Base-by-base conservation (phyloP, 1,284 basidiomycete genomes). In the Malassezia sympodialis region DNA sequence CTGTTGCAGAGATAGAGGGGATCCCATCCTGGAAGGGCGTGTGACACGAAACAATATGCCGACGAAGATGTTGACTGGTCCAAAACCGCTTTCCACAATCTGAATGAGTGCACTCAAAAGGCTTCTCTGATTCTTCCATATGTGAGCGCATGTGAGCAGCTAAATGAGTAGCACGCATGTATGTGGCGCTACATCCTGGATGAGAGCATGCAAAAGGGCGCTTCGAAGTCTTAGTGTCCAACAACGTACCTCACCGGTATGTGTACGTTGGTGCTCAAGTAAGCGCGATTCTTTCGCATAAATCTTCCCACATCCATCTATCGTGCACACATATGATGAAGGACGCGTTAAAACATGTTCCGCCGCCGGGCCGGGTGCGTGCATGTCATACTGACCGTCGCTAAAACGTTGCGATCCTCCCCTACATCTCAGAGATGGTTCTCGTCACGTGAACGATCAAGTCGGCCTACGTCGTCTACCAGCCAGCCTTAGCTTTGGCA, bases 151-250 rank as follows among this genome's bases (percentile, higher is more conserved):
- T 28, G n/a, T 57, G 55, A 4, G 55, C 55, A 7, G 43, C 41
- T 12, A 52, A 32, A 26, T 57, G 55, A 15, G 55, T 45, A n/a
- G 55, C 41, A 8, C 55, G 55, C 55, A 57, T 57, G 46, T 57
- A 57, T 10, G 55, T 47, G 11, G 50, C 50, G 19, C 42, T 23
- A 31, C 55, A 57, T 23, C 48, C 53, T 2, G 31, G 24, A 21
- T 51, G 49, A 15, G 31, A 8, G 37, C 55, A 57, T 14, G 12
- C 44, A 40, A 42, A 57, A 5, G 55, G 55, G 11, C 55, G 55
- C 55, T 53, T 32, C 1, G 21, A 21, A 5, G 51, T 37, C 5
- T 47, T 28, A 53, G 15, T 37, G 23, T 11, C n/a, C 2, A 12
- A 12, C 21, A 4, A 34, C 51, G 27, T 53, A 53, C 51, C 51